Evolutionary conservation across 768 basidiomycete genomes (phyloP), one percentile per base, ranked within the genome.

Genomic region (Dictyophora rubrovolvata): DNA sequence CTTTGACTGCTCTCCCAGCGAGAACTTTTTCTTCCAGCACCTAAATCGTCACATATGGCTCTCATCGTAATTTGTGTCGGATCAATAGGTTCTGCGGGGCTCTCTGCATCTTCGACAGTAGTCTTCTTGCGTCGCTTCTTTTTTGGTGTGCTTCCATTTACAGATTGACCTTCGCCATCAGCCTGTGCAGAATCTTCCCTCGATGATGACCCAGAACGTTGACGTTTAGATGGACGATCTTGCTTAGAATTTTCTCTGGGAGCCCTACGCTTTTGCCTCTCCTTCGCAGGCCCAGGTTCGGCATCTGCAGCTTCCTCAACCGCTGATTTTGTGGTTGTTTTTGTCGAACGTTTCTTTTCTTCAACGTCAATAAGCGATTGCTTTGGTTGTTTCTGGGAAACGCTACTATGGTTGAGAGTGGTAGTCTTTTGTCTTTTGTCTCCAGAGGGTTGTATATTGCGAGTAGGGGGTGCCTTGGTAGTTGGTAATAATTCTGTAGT

Each of bases 41-140:
- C 89, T 0, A 78, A 85, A 65, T 93, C 90, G 34, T 75, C 79
- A 68, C 90, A 92, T 5, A 91, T 75, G 0, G 81, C 70, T 16
- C 87, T 86, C 89, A 91, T 91, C 5, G 88, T 90, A n/a, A 87
- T 73, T 8, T 80, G 73, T 0, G 88, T 90, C n/a, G 89, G 89
- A 63, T 91, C 89, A 51, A 91, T 59, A 23, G 50, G 57, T 16
- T 59, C 57, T 20, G 49, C 18, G 11, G 57, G 35, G 14, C 57
- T 48, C 23, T 51, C 28, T 14, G 50, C 48, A 7, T 51, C 57
- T 23, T 59, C 57, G 4, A 22, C 22, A 16, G 46, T 28, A 12
- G 18, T 21, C 1, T 22, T 35, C 2, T 42, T 14, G 17, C 34
- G 22, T 16, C 35, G 57, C 18, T 33, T 20, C 36, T 52, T 59